Evolutionary conservation across 495 filamentous ascomycete genomes (phyloP).

Genomic region (Pseudotulostoma volvatum): DNA sequence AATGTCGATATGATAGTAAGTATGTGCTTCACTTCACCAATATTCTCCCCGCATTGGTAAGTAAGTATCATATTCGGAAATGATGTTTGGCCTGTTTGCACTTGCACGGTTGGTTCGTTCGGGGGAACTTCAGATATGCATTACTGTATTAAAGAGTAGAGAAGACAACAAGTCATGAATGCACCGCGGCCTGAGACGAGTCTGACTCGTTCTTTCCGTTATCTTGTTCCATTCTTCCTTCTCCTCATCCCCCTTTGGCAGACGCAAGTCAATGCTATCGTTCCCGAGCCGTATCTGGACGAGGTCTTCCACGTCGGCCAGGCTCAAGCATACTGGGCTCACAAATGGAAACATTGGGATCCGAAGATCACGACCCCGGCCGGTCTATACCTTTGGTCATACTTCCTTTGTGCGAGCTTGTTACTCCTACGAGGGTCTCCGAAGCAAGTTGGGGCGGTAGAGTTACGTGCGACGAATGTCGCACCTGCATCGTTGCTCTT

Average conservation of each 20-base stretch:
- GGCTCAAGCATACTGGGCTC: slow-evolving; percentile 68
- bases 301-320: slow-evolving; percentile 93
- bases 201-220: slow-evolving; percentile 26
- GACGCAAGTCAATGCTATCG: slow-evolving; percentile 23
- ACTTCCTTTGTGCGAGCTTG: slow-evolving; percentile 20
- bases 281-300: slow-evolving; percentile 78
- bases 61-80: too few species aligned
- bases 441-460: slow-evolving; percentile 21
- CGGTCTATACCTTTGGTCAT: slow-evolving; percentile 55
- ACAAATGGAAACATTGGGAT: slow-evolving; percentile 68
- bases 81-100: too few species aligned
- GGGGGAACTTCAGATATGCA: too few species aligned
- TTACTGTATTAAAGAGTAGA: too few species aligned
- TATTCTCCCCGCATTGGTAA: too few species aligned
- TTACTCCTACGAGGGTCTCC: slow-evolving; percentile 23
- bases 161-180: slow-evolving; percentile 24
- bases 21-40: too few species aligned
- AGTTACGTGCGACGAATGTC: slow-evolving; percentile 26
- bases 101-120: too few species aligned
- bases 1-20: too few species aligned
- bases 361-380: slow-evolving; percentile 94
- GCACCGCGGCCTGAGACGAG: slow-evolving; percentile 18
- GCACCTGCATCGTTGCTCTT: slow-evolving; percentile 20
- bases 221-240: slow-evolving; percentile 26
- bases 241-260: slow-evolving; percentile 24